Base-by-base conservation (phyloP, 169 alveolate species). In the Plasmodium knowlesi region DNA sequence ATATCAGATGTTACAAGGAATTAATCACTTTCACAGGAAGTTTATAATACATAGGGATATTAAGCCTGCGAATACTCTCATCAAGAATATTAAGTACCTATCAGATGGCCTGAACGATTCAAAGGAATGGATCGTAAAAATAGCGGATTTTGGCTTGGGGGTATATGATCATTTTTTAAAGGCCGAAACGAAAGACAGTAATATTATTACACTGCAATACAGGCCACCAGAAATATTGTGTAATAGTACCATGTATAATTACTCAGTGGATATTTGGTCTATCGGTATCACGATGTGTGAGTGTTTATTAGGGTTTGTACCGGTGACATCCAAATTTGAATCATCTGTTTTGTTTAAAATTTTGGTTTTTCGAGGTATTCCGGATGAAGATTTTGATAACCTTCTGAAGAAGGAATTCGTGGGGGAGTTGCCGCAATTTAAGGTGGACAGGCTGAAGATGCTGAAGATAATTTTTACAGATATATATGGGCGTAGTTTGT, bases 1-100 rank as follows among this genome's bases (percentile, higher is more conserved):
- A 88, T 96, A 96, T 84, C 97, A 96, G 71, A 86, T 96, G 94
- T 39, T 96, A 9, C 97, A 96, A 70, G 97, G 97, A 8, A 88
- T 95, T 25, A 84, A 95, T 28, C 96, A 93, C 61, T 72, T 96
- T 19, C 97, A 96, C 70, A 95, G 96, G 30, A 80, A 96, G 53
- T 93, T 96, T 32, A 92, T 96, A 2, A 96, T 96, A n/a, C 97
- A 96, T 78, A 67, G 97, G 43, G 97, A 96, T 86, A 96, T 96
- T 4, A 96, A 96, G 74, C 97, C 97, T 0, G 97, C 96, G n/a
- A 96, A 96, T 86, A 96, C 96, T 1, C 96, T 96, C n/a, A 94
- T 96, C 25, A 92, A 96, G 95, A 90, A 96, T 92, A 91, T 50
- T 34, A 81, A 84, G 14, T 84, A 92, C 43, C 72, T 92, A 61